Evolutionary conservation across 352 stramenopile species (phyloP).

Genomic region (Pythium rishiriense): DNA sequence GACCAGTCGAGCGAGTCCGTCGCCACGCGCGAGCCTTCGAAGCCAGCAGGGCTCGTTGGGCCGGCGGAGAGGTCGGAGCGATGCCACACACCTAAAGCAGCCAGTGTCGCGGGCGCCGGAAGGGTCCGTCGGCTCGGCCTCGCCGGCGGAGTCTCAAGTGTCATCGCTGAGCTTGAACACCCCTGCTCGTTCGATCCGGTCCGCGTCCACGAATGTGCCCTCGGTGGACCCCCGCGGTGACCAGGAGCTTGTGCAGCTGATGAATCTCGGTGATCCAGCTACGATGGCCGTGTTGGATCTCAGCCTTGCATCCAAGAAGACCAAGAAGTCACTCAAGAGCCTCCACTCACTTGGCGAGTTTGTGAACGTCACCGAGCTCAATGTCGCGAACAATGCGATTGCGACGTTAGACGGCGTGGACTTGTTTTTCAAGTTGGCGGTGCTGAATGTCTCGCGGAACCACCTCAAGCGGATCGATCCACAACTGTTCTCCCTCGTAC

Average conservation of each 20-base stretch:
- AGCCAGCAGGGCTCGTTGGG: background rate
- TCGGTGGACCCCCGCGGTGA: constrained; percentile 22
- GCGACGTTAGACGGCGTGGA: constrained; percentile 61
- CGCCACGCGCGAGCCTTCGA: constrained; percentile 18
- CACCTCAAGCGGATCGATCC: constrained; percentile 62
- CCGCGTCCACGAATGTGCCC: constrained; percentile 8
- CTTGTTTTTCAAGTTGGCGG: constrained; percentile 41
- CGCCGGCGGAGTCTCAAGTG: constrained; percentile 4
- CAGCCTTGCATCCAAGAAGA: constrained; percentile 45
- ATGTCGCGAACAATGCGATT: constrained; percentile 69
- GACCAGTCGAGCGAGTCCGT: constrained; percentile 15
- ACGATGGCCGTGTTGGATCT: constrained; percentile 45
- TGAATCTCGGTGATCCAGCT: constrained; percentile 8
- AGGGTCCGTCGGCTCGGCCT: constrained; percentile 13
- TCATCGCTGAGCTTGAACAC: constrained; percentile 12
- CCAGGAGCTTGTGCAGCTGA: constrained; percentile 37
- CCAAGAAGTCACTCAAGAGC: constrained; percentile 59
- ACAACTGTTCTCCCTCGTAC: constrained; percentile 44
- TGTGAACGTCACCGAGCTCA: constrained; percentile 42
- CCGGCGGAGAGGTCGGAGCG: constrained; percentile 22
- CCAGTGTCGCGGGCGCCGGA: background rate
- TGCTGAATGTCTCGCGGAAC: constrained; percentile 60
- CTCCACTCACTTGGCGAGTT: constrained; percentile 50
- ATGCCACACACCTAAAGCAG: constrained; percentile 1
- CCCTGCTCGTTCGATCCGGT: constrained; percentile 14